Evolutionary conservation across 1,139 yeast genomes (phyloP).

Genomic region (Sugiyamaella grinbergsii): DNA sequence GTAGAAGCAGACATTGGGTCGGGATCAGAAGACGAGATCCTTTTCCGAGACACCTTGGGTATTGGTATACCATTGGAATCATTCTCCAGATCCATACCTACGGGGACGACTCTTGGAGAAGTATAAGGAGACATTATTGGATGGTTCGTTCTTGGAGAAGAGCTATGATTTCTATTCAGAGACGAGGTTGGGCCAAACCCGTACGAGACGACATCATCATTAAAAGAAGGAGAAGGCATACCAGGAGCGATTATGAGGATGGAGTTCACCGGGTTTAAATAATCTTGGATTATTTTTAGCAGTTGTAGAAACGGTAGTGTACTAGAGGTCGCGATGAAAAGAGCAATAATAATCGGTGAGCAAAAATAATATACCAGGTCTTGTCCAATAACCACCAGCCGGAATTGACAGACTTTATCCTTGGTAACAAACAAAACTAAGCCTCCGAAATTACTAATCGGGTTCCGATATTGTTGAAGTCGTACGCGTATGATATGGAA

Average conservation of each 20-base stretch:
- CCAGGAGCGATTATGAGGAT: not conserved
- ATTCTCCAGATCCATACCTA: constrained; percentile 3
- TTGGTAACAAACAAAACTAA: no score
- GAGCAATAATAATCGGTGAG: no score
- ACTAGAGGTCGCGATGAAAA: no score
- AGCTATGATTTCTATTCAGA: not conserved
- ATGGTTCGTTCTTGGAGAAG: constrained; percentile 9
- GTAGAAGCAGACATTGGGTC: constrained; percentile 16
- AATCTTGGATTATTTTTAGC: no score
- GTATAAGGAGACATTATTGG: constrained; percentile 18
- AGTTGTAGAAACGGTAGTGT: no score
- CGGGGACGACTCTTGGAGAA: constrained; percentile 19
- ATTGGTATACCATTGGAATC: not conserved
- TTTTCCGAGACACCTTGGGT: not conserved
- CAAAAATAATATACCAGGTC: no score
- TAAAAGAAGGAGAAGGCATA: constrained; percentile 13
- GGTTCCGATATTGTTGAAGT: no score
- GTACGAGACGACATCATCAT: constrained; percentile 24
- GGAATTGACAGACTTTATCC: no score
- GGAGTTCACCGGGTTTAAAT: not conserved
- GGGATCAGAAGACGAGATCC: constrained; percentile 7
- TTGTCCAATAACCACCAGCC: no score
- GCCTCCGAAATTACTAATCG: no score
- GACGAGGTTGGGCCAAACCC: constrained; percentile 27
- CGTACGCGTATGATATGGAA: no score